phyloP scores from a whole-genome alignment of 2,329 filamentous ascomycete genomes.

The Aspergillus brunneoviolaceus region DNA sequence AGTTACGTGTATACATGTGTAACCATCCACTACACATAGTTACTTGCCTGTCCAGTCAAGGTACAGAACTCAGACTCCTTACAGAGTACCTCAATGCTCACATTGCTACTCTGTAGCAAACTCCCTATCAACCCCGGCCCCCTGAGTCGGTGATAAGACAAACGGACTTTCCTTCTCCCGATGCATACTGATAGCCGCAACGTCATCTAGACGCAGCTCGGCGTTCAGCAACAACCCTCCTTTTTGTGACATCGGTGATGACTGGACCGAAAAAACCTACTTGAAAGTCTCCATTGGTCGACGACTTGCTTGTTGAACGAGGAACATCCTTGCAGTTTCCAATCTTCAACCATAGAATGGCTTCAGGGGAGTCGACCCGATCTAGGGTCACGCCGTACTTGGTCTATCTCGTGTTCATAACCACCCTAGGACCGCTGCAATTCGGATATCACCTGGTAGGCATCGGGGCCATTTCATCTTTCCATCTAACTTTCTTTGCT shows the following conservation, averaged over 20 bases:
- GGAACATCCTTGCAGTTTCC: not conserved
- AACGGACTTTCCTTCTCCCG: slow-evolving; percentile 14
- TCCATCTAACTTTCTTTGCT: slow-evolving; percentile 4
- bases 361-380: slow-evolving; percentile 17
- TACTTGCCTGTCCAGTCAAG: too few species aligned
- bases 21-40: not conserved
- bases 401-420: slow-evolving; percentile 69
- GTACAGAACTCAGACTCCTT: too few species aligned
- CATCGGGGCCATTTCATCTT: slow-evolving; percentile 1
- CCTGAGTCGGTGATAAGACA: slow-evolving; percentile 2
- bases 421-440: slow-evolving; percentile 83
- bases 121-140: not conserved
- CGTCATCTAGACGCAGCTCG: slow-evolving; percentile 9
- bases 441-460: slow-evolving; percentile 90
- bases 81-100: too few species aligned
- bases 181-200: slow-evolving; percentile 3
- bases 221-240: not conserved
- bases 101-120: too few species aligned
- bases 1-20: not conserved
- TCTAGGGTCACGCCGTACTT: slow-evolving; percentile 69
- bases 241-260: not conserved
- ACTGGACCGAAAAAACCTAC: not conserved
- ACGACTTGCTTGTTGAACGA: not conserved
- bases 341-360: slow-evolving; percentile 21
- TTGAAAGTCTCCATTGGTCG: not conserved